Base-by-base conservation (phyloP, 106 monocot genomes). In the Phalaenopsis aphrodite region DNA sequence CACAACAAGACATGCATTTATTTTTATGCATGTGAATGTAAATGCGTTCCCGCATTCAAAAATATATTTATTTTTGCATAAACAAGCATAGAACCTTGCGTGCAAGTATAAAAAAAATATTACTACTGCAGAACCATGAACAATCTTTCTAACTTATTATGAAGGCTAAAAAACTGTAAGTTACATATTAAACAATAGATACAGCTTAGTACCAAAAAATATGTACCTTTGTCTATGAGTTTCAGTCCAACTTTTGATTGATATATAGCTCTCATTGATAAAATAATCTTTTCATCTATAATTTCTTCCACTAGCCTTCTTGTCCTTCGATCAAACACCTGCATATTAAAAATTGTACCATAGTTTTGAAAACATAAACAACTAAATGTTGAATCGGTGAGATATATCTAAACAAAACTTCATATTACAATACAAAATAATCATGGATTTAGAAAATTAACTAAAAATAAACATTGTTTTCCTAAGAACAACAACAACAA, bases 241-340 rank as follows among this genome's bases (percentile, higher is more conserved):
- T 87, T 87, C n/a, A 95, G 87, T 39, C 97, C 97, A 10, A 98
- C 79, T 98, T 85, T 98, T 81, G 94, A 94, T 84, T 98, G 97
- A 84, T 98, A 98, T 72, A 98, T 86, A 47, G 97, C 89, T 83
- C 97, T 84, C 94, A 98, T 98, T 42, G 97, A 94, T 79, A 98
- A 78, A n/a, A 98, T 81, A 84, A 98, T 98, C 80, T 91, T 98
- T 79, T 89, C 87, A 87, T 92, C 97, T 72, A 98, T 98, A 41
- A 86, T 82, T 84, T 98, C 97, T 86, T 94, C 97, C 1, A 98
- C 94, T 68, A 98, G 82, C 61, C 94, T 92, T 79, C 91, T 94
- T 78, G 94, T 88, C 86, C 84, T 90, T 80, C 97, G 88, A 89
- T 98, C 97, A 84, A 89, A 84, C 77, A 98, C 94, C 97, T 98